phyloP scores from a whole-genome alignment of 2,329 filamentous ascomycete genomes.

The Ustulina deusta region DNA sequence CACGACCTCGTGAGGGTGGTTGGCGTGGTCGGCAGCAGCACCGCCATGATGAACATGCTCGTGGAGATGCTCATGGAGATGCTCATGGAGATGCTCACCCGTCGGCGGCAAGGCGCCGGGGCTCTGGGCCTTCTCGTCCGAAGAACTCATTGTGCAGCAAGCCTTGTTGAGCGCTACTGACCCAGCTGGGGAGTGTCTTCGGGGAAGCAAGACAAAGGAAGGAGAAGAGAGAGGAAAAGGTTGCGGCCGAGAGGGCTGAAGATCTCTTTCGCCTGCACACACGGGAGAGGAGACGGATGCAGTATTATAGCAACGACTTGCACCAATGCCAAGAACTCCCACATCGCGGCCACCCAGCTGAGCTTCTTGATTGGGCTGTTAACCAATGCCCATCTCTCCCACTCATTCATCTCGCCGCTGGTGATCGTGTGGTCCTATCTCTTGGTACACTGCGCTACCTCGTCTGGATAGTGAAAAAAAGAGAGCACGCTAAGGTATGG shows the following conservation, averaged over 20 bases:
- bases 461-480: slow-evolving; percentile 41
- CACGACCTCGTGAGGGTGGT: slow-evolving; percentile 58
- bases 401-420: slow-evolving; percentile 27
- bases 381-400: slow-evolving; percentile 22
- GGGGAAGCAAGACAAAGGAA: slow-evolving; percentile 33
- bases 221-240: slow-evolving; percentile 21
- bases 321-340: slow-evolving; percentile 28
- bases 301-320: slow-evolving; percentile 29
- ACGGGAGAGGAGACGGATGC: slow-evolving; percentile 28
- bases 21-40: slow-evolving; percentile 49
- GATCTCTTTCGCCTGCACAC: slow-evolving; percentile 7
- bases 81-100: slow-evolving; percentile 52
- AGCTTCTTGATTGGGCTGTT: slow-evolving; percentile 35
- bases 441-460: slow-evolving; percentile 15
- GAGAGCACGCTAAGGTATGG: slow-evolving; percentile 43
- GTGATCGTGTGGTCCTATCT: slow-evolving; percentile 42
- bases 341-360: slow-evolving; percentile 18
- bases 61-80: slow-evolving; percentile 48
- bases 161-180: slow-evolving; percentile 16
- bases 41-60: slow-evolving; percentile 57
- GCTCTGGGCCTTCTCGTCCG: slow-evolving; percentile 42
- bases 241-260: slow-evolving; percentile 30
- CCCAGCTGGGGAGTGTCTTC: slow-evolving; percentile 24
- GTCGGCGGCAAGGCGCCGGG: slow-evolving; percentile 43
- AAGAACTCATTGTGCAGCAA: slow-evolving; percentile 39